Conservation (phyloP, 2,329 filamentous ascomycete species). For the Fusarium nelsonii region DNA sequence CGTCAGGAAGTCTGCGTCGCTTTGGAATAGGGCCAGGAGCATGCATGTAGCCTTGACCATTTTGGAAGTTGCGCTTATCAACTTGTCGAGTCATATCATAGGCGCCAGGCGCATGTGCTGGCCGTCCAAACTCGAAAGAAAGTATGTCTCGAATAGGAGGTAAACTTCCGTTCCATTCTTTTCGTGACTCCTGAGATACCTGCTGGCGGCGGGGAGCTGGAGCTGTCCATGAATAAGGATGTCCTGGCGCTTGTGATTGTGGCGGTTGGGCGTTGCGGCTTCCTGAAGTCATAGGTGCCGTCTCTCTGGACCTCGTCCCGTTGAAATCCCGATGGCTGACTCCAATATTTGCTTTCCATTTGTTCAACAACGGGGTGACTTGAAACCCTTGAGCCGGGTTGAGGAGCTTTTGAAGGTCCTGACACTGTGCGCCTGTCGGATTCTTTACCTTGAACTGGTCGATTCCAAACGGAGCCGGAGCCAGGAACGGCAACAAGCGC, state of each 20-base stretch:
- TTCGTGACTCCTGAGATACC: background rate
- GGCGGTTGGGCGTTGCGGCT: background rate
- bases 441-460: background rate
- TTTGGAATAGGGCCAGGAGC: slow-evolving; percentile 7
- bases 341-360: slow-evolving; percentile 9
- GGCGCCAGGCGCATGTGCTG: background rate
- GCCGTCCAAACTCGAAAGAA: slow-evolving; percentile 1
- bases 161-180: slow-evolving; percentile 7
- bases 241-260: background rate
- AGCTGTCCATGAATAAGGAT: background rate
- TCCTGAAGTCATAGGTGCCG: background rate
- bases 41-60: background rate
- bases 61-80: slow-evolving; percentile 14
- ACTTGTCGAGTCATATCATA: background rate
- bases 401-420: too few species aligned
- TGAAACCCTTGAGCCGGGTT: background rate
- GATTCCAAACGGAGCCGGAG: background rate
- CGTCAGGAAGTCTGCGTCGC: slow-evolving; percentile 27
- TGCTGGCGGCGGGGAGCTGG: background rate
- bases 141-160: slow-evolving; percentile 36
- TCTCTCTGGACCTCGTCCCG: background rate
- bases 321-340: background rate
- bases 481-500: background rate
- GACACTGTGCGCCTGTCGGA: background rate
- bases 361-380: background rate